Evolutionary conservation across 768 basidiomycete species (phyloP).

Genomic region (Lactifluus volemus): DNA sequence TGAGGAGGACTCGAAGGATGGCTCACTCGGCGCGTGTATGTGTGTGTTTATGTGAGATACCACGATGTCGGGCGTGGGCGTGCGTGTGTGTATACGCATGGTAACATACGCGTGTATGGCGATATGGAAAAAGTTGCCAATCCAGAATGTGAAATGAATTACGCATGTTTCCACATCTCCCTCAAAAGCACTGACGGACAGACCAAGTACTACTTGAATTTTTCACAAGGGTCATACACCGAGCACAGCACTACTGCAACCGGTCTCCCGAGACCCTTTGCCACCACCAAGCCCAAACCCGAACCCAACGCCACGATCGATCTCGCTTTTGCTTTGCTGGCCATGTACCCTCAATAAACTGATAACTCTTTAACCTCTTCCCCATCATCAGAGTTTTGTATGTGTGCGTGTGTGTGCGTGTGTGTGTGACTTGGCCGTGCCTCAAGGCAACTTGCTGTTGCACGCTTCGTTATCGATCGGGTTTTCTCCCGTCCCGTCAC

Average conservation of each 20-base stretch:
- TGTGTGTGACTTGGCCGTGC: background rate
- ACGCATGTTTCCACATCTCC: background rate
- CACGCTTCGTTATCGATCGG: background rate
- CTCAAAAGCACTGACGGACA: background rate
- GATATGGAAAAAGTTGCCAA: background rate
- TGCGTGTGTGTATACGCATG: background rate
- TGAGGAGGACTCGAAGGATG: background rate
- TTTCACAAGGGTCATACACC: no score
- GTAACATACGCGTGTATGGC: background rate
- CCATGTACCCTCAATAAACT: no score
- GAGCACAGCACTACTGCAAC: no score
- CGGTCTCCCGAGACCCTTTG: no score
- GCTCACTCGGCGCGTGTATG: constrained; percentile 2
- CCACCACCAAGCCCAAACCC: no score
- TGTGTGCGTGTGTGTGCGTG: no score
- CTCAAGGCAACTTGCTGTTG: background rate
- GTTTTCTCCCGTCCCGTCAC: no score
- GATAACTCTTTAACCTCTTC: no score
- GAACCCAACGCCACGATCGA: background rate
- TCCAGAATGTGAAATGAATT: background rate
- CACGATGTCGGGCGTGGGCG: background rate
- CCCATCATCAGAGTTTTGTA: no score
- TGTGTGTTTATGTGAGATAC: background rate
- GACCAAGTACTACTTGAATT: background rate
- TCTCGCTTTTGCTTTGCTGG: background rate